Percentiles rank a stretch among this genome's conserved stretches.
These are phyloP conservation scores for Barnettozyma sucrosica DNA, from an alignment of 805 yeast species.

Conservation along the genomic window DNA sequence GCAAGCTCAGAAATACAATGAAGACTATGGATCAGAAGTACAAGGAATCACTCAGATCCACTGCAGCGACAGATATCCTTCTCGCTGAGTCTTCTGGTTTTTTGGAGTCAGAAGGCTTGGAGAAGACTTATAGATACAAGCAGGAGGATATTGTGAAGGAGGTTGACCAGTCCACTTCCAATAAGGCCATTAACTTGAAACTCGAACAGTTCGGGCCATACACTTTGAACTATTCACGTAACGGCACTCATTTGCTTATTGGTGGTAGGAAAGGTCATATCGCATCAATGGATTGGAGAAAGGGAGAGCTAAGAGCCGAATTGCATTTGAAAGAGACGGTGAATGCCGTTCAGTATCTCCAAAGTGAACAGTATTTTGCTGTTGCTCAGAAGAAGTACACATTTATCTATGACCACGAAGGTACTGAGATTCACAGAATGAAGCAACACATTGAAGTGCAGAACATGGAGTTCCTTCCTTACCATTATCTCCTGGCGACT, in stretches of 20 bases:
- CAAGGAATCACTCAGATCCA: constrained; percentile 72
- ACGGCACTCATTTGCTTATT: constrained; percentile 78
- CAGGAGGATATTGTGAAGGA: constrained; percentile 72
- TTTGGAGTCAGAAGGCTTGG: constrained; percentile 92
- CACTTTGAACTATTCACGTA: constrained; percentile 70
- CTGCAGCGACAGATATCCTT: constrained; percentile 81
- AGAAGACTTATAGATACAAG: constrained; percentile 76
- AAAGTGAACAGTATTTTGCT: constrained; percentile 90
- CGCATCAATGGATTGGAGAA: constrained; percentile 94
- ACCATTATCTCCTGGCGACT: constrained; percentile 80
- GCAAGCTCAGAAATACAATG: constrained; percentile 57
- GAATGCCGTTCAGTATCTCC: constrained; percentile 83
- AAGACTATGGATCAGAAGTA: constrained; percentile 65
- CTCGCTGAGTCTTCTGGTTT: constrained; percentile 81
- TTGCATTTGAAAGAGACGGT: constrained; percentile 83
- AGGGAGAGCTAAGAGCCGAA: constrained; percentile 77
- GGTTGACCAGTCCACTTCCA: constrained; percentile 73
- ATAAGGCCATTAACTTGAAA: constrained; percentile 68
- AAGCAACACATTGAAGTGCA: constrained; percentile 87
- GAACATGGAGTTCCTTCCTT: constrained; percentile 80
- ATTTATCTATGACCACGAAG: constrained; percentile 85
- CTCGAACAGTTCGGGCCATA: constrained; percentile 86
- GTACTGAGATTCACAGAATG: constrained; percentile 86
- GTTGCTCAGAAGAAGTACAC: constrained; percentile 95
- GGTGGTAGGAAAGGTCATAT: constrained; percentile 94